A percentile compares a stretch with the other conserved stretches of the same genome.
These are phyloP conservation scores for Hypoxylon sp. DNA, from an alignment of 2,329 filamentous ascomycete species.

Conservation along the genomic window DNA sequence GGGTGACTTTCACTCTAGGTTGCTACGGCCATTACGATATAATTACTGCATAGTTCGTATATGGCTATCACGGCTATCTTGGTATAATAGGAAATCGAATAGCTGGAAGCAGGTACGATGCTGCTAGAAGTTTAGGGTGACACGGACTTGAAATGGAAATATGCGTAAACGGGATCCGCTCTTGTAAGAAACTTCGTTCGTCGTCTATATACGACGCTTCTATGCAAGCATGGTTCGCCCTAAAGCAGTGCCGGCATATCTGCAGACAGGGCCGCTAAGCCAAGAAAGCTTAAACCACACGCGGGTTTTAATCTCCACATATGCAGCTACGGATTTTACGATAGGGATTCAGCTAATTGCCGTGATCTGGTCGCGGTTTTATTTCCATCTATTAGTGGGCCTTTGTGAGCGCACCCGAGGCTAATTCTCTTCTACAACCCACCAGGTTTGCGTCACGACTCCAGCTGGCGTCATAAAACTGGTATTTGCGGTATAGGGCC, in stretches of 20 bases:
- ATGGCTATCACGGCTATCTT: not conserved
- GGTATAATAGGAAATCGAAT: not conserved
- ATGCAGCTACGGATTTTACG: constrained; percentile 9
- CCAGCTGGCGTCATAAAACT: constrained; percentile 5
- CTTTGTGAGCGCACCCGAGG: not conserved
- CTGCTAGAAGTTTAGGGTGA: not conserved
- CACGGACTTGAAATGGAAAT: not conserved
- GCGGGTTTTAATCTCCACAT: constrained; percentile 1
- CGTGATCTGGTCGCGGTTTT: not conserved
- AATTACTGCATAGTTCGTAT: not conserved
- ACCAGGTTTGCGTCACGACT: constrained; percentile 18
- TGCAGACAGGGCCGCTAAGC: constrained; percentile 4
- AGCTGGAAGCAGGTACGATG: not conserved
- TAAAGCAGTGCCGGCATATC: not conserved
- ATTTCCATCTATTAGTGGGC: constrained; percentile 11
- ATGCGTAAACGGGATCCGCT: not conserved
- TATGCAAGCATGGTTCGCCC: not conserved
- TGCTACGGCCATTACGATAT: not conserved
- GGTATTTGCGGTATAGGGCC: constrained; percentile 9
- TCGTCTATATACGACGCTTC: not conserved
- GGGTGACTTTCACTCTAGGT: not conserved
- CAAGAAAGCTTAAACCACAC: not conserved
- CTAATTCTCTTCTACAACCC: not conserved
- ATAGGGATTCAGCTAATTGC: constrained; percentile 13
- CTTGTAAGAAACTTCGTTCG: not conserved